Evolutionary conservation across 257 asterid species (phyloP).

Genomic region (Mentha longifolia): DNA sequence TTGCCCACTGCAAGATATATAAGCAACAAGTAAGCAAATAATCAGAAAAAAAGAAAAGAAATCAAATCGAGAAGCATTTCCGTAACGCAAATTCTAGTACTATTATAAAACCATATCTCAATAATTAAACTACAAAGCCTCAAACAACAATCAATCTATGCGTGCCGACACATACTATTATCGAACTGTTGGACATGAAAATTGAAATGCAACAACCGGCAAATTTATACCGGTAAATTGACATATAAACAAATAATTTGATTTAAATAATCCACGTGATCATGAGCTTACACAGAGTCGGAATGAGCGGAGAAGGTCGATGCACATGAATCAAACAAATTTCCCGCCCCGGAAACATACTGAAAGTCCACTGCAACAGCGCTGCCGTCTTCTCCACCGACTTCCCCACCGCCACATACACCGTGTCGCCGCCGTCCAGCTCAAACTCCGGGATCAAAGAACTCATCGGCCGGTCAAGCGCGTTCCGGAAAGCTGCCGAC

Average conservation of each 20-base stretch:
- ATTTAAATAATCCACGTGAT: not conserved
- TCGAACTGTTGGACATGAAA: too few relatives aligned
- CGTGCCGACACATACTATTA: too few relatives aligned
- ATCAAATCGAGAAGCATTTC: not conserved
- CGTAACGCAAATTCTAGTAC: not conserved
- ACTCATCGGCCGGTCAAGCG: constrained; percentile 17
- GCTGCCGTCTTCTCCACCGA: constrained; percentile 59
- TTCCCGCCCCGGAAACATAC: constrained; percentile 50
- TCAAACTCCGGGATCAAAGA: constrained; percentile 36
- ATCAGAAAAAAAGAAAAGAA: not conserved
- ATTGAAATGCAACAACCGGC: too few relatives aligned
- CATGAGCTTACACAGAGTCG: constrained; percentile 67
- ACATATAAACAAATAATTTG: not conserved
- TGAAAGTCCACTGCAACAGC: constrained; percentile 67
- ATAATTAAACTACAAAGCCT: not conserved
- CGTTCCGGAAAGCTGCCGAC: constrained; percentile 23
- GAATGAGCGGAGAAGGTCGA: constrained; percentile 73
- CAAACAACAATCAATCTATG: not conserved
- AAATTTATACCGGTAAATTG: not conserved
- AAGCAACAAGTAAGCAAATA: constrained; percentile 19
- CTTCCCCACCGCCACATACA: constrained; percentile 78
- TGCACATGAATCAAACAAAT: constrained; percentile 80
- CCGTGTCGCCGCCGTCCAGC: constrained; percentile 43
- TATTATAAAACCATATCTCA: not conserved
- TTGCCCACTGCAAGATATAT: constrained; percentile 67